These are phyloP conservation scores for Naganishia randhawae DNA, from an alignment of 768 basidiomycete genomes.

Conservation along the genomic window DNA sequence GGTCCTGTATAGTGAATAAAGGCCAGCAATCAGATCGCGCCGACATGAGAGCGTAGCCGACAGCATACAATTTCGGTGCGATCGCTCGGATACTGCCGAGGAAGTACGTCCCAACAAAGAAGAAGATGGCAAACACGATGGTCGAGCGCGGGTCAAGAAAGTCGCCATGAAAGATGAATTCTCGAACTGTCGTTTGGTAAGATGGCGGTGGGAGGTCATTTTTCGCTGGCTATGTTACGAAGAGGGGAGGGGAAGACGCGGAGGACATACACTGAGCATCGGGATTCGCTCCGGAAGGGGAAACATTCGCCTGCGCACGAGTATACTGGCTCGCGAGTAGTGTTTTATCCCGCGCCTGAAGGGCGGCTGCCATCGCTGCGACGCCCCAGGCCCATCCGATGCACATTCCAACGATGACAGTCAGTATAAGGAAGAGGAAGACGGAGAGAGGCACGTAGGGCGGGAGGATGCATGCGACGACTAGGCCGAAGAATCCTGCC, in stretches of 20 bases:
- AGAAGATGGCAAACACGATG: slow-evolving; percentile 56
- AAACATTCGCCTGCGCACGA: not conserved
- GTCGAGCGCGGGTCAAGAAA: slow-evolving; percentile 58
- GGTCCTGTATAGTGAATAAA: slow-evolving; percentile 29
- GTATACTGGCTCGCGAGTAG: slow-evolving; percentile 20
- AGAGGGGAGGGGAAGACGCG: slow-evolving; percentile 32
- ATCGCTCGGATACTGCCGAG: slow-evolving; percentile 57
- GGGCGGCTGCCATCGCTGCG: slow-evolving; percentile 58
- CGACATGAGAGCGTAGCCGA: not conserved
- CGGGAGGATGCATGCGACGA: slow-evolving; percentile 53
- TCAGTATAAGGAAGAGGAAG: slow-evolving; percentile 56
- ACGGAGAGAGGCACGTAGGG: slow-evolving; percentile 57
- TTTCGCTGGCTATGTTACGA: not conserved
- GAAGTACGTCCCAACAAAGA: slow-evolving; percentile 55
- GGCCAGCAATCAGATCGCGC: too few relatives aligned
- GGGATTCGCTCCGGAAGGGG: slow-evolving; percentile 38
- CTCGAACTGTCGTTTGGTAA: slow-evolving; percentile 40
- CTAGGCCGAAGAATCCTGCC: slow-evolving; percentile 55
- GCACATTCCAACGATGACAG: slow-evolving; percentile 55
- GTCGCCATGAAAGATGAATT: slow-evolving; percentile 55
- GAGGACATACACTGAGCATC: slow-evolving; percentile 40
- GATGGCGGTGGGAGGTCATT: too few relatives aligned
- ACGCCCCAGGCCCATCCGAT: slow-evolving; percentile 60
- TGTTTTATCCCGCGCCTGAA: slow-evolving; percentile 47
- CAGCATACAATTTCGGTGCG: slow-evolving; percentile 53